phyloP scores from a whole-genome alignment of 2,329 filamentous ascomycete genomes.

The Colletotrichum tamarilloi region DNA sequence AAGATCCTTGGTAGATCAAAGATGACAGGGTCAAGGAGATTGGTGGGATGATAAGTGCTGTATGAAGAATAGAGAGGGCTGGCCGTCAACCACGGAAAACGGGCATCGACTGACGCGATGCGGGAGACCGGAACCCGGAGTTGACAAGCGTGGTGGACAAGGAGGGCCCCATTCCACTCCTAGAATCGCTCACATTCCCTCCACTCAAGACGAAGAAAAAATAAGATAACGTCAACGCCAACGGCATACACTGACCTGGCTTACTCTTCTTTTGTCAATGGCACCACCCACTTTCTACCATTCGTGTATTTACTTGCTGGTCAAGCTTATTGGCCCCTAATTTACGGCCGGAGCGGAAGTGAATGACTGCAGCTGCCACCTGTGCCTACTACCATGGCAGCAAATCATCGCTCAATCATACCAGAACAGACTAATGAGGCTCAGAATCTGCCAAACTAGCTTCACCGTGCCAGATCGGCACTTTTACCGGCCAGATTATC shows the following conservation, averaged over 20 bases:
- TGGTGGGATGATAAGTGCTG: constrained; percentile 9
- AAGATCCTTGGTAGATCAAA: neutral
- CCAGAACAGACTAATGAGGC: constrained; percentile 11
- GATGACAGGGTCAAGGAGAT: neutral
- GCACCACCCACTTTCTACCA: neutral
- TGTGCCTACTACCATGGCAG: constrained; percentile 5
- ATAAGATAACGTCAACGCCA: neutral
- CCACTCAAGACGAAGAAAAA: constrained; percentile 14
- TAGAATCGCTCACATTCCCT: neutral
- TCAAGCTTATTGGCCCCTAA: constrained; percentile 16
- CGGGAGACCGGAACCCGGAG: neutral
- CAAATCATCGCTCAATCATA: constrained; percentile 8
- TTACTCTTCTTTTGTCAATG: constrained; percentile 3
- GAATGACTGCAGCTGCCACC: constrained; percentile 31
- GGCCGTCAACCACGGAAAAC: neutral
- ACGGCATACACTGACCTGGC: neutral
- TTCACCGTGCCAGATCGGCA: neutral
- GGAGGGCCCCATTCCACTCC: neutral
- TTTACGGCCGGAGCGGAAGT: constrained; percentile 17
- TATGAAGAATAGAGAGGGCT: constrained; percentile 8
- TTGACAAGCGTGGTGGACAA: neutral
- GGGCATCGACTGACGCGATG: constrained; percentile 24
- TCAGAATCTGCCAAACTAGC: constrained; percentile 1
- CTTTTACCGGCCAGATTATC: neutral
- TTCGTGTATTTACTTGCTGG: neutral